Percentiles rank a stretch among this genome's conserved stretches.
These are phyloP conservation scores for Pugionium cornutum DNA, from an alignment of 345 rosid genomes.

Conservation along the genomic window DNA sequence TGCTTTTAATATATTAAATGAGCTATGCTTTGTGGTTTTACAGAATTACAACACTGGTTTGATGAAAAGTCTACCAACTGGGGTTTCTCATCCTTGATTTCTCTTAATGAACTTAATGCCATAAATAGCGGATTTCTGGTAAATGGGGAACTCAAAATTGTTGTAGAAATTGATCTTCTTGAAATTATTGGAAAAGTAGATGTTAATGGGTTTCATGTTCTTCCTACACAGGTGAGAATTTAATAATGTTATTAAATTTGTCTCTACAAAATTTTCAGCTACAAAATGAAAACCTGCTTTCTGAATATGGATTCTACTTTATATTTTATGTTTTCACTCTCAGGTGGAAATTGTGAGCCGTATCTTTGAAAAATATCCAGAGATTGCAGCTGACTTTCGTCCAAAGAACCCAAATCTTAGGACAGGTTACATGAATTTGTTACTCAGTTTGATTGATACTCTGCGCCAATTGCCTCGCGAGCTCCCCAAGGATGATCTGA, in stretches of 20 bases:
- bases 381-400: conserved; percentile 20
- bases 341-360: conserved; percentile 16
- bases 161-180: conserved; percentile 54
- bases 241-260: neutral
- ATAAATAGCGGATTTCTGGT: conserved; percentile 23
- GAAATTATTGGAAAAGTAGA: conserved; percentile 32
- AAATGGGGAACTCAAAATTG: conserved; percentile 60
- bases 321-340: neutral
- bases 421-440: conserved; percentile 31
- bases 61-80: neutral
- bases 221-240: conserved; percentile 21
- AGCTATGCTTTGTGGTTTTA: neutral
- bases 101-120: conserved; percentile 1
- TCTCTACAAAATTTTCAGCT: neutral
- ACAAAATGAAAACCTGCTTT: neutral
- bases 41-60: conserved; percentile 15
- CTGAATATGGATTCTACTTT: neutral
- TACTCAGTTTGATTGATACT: conserved; percentile 28
- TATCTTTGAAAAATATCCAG: conserved; percentile 33
- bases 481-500: conserved; percentile 14
- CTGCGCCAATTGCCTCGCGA: conserved; percentile 20
- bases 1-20: too few relatives aligned
- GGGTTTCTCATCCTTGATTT: neutral
- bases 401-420: conserved; percentile 18
- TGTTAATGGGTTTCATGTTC: conserved; percentile 13